phyloP scores from a whole-genome alignment of 139 green algal genomes.

The Tetraselmis striata region DNA sequence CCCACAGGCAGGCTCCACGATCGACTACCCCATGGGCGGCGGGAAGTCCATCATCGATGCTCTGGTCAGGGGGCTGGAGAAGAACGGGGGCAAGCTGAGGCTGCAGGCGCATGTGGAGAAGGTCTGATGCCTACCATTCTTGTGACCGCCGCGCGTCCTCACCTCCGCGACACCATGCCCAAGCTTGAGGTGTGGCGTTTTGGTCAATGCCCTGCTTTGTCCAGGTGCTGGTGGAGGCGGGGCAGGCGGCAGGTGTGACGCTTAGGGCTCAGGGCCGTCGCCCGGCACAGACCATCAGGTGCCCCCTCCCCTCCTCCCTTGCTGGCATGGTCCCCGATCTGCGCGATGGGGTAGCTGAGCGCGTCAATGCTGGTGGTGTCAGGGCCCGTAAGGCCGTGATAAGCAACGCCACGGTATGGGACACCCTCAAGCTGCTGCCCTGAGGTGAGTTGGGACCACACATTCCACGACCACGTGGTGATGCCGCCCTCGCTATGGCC shows the following conservation, averaged over 20 bases:
- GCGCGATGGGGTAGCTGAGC: background rate
- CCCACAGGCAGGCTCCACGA: constrained; percentile 22
- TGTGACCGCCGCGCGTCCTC: constrained; percentile 8
- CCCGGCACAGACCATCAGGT: constrained; percentile 2
- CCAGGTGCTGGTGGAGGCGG: constrained; percentile 47
- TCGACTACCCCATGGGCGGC: constrained; percentile 60
- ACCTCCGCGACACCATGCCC: no score
- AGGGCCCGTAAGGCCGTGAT: constrained; percentile 64
- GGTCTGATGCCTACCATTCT: no score
- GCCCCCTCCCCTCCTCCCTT: background rate
- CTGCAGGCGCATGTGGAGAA: constrained; percentile 64
- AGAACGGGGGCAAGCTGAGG: constrained; percentile 58
- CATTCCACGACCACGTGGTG: no score
- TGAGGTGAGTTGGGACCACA: no score
- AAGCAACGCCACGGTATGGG: constrained; percentile 79
- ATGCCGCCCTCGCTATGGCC: no score
- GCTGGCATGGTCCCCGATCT: background rate
- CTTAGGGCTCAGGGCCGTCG: constrained; percentile 14
- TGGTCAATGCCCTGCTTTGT: no score
- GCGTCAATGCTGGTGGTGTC: background rate
- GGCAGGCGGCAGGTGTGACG: constrained; percentile 48
- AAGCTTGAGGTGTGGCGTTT: no score
- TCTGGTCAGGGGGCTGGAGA: constrained; percentile 62
- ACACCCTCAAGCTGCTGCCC: constrained; percentile 63
- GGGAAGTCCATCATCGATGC: constrained; percentile 60